These are phyloP conservation scores for Amphicarpaea edgeworthii DNA, from an alignment of 306 rosid species.

Conservation along the genomic window DNA sequence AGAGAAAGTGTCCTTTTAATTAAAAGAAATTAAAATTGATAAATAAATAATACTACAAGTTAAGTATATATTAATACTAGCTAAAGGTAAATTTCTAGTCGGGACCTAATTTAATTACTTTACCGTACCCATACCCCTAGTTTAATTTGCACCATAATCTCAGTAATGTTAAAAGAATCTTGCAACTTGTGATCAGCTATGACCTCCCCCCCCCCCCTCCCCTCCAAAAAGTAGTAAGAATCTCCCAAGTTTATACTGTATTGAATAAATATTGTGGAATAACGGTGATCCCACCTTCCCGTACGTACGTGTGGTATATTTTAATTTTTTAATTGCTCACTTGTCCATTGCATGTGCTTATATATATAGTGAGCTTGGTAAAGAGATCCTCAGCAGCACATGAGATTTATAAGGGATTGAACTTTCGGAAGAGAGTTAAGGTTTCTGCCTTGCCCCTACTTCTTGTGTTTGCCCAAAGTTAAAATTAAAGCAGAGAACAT, in stretches of 20 bases:
- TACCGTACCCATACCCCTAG: constrained; percentile 24
- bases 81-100: constrained; percentile 6
- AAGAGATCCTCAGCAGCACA: constrained; percentile 44
- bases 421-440: constrained; percentile 41
- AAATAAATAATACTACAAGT: too few relatives aligned
- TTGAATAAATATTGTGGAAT: not conserved
- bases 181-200: constrained; percentile 24
- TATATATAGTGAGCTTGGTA: constrained; percentile 34
- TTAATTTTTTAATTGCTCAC: not conserved
- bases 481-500: constrained; percentile 26
- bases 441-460: constrained; percentile 44
- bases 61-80: not conserved
- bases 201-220: constrained; percentile 12
- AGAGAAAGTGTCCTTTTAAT: not conserved
- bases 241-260: not conserved
- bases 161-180: constrained; percentile 15
- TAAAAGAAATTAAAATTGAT: not conserved
- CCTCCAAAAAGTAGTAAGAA: not conserved
- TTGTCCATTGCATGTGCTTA: constrained; percentile 20
- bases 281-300: constrained; percentile 31
- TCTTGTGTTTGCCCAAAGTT: constrained; percentile 17
- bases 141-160: not conserved
- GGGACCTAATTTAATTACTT: not conserved
- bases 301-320: not conserved
- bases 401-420: constrained; percentile 41